Evolutionary conservation across 352 stramenopile species (phyloP), one percentile per base, ranked within the genome.

Genomic region (Pythium pyrilobum): DNA sequence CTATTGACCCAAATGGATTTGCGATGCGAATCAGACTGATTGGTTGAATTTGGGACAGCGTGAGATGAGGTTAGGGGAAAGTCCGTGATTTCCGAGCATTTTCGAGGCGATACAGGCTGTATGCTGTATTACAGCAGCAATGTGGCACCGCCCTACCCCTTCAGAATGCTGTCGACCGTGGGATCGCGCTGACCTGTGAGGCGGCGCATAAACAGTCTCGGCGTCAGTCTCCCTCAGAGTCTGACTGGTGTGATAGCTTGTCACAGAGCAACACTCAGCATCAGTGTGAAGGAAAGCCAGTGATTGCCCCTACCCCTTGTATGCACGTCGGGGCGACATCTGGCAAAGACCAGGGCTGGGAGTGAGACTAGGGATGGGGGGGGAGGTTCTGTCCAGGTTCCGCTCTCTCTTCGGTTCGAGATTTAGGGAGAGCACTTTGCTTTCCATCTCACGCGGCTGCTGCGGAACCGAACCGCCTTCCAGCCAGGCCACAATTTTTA

Each of bases 281-380:
- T n/a, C n/a, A n/a, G n/a, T n/a, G n/a, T n/a, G n/a, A 46, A 48
- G 21, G 48, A 43, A 52, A 60, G 52, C 52, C 52, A 60, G 52
- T 60, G 27, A 53, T 16, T 52, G 33, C 36, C 52, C 52, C 53
- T 53, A 23, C 43, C 52, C 3, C 31, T 52, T 40, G 39, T 15
- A 21, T 21, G 15, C 18, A 36, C 25, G 25, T 11, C 21, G 4
- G n/a, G n/a, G n/a, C n/a, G n/a, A n/a, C n/a, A n/a, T n/a, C n/a
- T n/a, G n/a, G n/a, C n/a, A n/a, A n/a, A n/a, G n/a, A n/a, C n/a
- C n/a, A n/a, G n/a, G n/a, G n/a, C n/a, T n/a, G n/a, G n/a, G n/a
- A n/a, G n/a, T n/a, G n/a, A n/a, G n/a, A n/a, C n/a, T n/a, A n/a
- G n/a, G n/a, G n/a, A n/a, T n/a, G n/a, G n/a, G n/a, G n/a, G n/a